phyloP scores from a whole-genome alignment of 2,329 filamentous ascomycete species.

The Monilinia fructicola region DNA sequence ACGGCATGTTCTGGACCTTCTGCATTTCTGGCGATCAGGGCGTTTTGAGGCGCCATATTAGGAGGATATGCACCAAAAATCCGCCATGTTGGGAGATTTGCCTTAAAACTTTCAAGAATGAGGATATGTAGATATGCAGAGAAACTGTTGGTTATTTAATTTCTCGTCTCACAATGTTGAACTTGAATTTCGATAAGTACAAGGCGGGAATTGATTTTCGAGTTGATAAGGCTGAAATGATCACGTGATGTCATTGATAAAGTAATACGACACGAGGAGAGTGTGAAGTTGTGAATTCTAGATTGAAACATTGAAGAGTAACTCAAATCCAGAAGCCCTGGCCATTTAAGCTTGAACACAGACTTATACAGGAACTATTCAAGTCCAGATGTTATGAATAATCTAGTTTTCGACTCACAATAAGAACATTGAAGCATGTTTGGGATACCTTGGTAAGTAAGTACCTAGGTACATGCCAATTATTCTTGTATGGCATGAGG shows the following conservation, averaged over 20 bases:
- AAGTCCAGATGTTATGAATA: no score
- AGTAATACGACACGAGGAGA: no score
- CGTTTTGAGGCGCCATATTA: slow-evolving; percentile 64
- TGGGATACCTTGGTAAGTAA: no score
- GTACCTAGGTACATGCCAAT: no score
- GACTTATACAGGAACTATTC: no score
- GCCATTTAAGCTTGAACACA: no score
- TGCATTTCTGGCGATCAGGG: slow-evolving; percentile 58
- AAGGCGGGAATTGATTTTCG: slow-evolving; percentile 16
- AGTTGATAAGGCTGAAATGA: neutral
- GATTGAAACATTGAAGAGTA: no score
- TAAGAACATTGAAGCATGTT: no score
- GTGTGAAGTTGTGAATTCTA: no score
- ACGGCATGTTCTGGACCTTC: slow-evolving; percentile 59
- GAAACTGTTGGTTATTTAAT: neutral
- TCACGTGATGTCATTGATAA: neutral
- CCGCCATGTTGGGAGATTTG: slow-evolving; percentile 49
- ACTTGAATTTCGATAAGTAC: neutral
- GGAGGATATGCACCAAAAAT: slow-evolving; percentile 65
- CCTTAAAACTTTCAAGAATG: neutral
- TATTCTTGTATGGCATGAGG: neutral
- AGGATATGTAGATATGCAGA: neutral
- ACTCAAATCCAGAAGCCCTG: no score
- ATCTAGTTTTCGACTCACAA: no score
- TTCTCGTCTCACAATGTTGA: slow-evolving; percentile 9